phyloP scores from a whole-genome alignment of 2,329 filamentous ascomycete species.

The Podosphaera xanthii region DNA sequence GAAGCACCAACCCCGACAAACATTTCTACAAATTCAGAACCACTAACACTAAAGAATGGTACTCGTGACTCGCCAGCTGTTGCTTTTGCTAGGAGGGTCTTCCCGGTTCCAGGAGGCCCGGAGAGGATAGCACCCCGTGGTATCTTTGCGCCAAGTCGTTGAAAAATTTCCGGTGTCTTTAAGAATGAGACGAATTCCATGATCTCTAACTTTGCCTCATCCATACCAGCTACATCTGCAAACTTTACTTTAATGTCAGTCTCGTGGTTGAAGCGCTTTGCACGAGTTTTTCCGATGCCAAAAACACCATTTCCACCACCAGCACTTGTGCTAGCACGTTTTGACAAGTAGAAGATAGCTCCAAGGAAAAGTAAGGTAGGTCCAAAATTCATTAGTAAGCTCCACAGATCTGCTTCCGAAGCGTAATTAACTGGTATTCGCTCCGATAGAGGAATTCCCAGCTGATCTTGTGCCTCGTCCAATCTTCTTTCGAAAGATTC shows the following conservation, averaged over 20 bases:
- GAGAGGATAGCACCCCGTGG: slow-evolving; percentile 90
- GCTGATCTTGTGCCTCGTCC: slow-evolving; percentile 68
- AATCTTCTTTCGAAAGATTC: slow-evolving; percentile 79
- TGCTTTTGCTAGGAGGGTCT: slow-evolving; percentile 89
- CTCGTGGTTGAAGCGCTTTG: slow-evolving; percentile 95
- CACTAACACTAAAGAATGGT: slow-evolving; percentile 94
- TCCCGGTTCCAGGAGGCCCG: slow-evolving; percentile 95
- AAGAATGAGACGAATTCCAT: slow-evolving; percentile 99
- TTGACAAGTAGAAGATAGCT: slow-evolving; percentile 55
- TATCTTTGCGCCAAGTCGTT: slow-evolving; percentile 90
- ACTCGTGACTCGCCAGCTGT: slow-evolving; percentile 93
- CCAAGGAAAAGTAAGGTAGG: slow-evolving; percentile 75
- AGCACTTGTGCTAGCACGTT: slow-evolving; percentile 46
- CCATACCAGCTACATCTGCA: slow-evolving; percentile 86
- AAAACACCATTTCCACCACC: slow-evolving; percentile 62
- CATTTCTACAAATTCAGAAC: slow-evolving; percentile 99
- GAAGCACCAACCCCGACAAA: slow-evolving; percentile 97
- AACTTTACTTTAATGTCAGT: slow-evolving; percentile 94
- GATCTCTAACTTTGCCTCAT: slow-evolving; percentile 93
- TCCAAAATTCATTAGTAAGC: slow-evolving; percentile 53
- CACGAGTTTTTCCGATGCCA: slow-evolving; percentile 84
- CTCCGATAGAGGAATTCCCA: slow-evolving; percentile 68
- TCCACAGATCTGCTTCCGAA: slow-evolving; percentile 47
- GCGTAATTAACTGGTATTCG: slow-evolving; percentile 83
- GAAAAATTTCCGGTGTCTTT: slow-evolving; percentile 78